Evolutionary conservation across 176 grass and related monocot genomes (phyloP), one percentile per base, ranked within the genome.

Genomic region (Pontederia paniculata): DNA sequence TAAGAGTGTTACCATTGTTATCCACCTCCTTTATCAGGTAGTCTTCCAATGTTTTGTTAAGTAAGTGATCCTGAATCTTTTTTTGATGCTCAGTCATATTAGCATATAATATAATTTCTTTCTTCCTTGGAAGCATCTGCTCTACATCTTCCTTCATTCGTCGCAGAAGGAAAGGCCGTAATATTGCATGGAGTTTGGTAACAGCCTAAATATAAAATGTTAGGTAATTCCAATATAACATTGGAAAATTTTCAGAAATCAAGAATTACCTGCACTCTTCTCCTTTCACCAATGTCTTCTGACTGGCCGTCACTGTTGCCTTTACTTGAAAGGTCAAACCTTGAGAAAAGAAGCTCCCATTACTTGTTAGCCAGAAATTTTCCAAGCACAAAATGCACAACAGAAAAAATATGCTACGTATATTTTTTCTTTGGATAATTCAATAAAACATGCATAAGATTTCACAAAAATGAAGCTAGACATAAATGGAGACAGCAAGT

Each of bases 71-170:
- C 73, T 91, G 86, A 57, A 98, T 74, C 73, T 87, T 61, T 57
- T 84, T 98, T 73, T 98, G 93, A 76, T 88, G 76, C 25, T 82
- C 73, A 3, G 86, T 88, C 86, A 97, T 97, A 58, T 88, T 88
- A 55, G 83, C 93, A 82, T 97, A 97, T 65, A 97, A 63, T 63
- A 97, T 84, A 50, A 91, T 91, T 83, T 97, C 93, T 74, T 91
- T 91, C 80, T 88, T 97, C 58, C 74, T 74, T 54, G 93, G 93
- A 73, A 97, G 83, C 78, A 87, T 77, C 25, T 84, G 79, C 55
- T 97, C 86, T 42, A 97, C 93, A 79, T 91, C 80, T 57, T 86
- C 93, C 69, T 97, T 97, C 83, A 97, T 79, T 66, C 93, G 63
- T 54, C 93, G 81, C 73, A 97, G 62, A 72, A 97, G 93, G 65